Base-by-base conservation (phyloP, 352 stramenopile species). In the Globisporangium middletonii region DNA sequence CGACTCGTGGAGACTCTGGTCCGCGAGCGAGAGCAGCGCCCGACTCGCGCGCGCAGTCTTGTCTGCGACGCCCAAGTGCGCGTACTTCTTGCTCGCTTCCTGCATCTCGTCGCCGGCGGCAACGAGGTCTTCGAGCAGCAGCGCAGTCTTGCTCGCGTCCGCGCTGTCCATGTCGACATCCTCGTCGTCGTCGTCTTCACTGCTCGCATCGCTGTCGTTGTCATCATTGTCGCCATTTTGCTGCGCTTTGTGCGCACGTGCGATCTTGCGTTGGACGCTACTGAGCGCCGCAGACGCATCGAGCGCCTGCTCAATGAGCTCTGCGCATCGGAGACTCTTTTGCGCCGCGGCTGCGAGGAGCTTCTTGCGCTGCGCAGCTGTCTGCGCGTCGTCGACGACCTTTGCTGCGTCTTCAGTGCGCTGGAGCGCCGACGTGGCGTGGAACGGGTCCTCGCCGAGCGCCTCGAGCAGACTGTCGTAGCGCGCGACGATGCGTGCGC, bases 221-320 rank as follows among this genome's bases (percentile, higher is more conserved):
- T 63, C 48, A n/a, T 62, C 56, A 11, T 59, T 50, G 0, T 69
- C 57, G 19, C 44, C 69, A 13, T 46, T 15, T 23, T 26, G 43
- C 28, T 67, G 65, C 13, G 63, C 48, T 11, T 68, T 55, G n/a
- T 71, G 55, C 0, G 69, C 70, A 15, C 59, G 23, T 0, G 63
- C 58, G 4, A 89, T 63, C 43, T 73, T 73, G 50, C 70, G 68
- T 47, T 89, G 68, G 38, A 83, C 55, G 43, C 64, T 64, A n/a
- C 65, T 79, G 19, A 94, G 69, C 28, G 63, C 63, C 11, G 68
- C 59, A 15, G 75, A 72, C 1, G 76, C 61, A 44, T 77, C 68
- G 23, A 95, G 67, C 62, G 72, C 80, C 65, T 84, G 71, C 55
- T 88, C 77, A 26, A 95, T 89, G 49, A 95, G 71, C 57, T 92